Conservation (phyloP, 164 flowering plant genomes). For the Cinnamomum chago region DNA sequence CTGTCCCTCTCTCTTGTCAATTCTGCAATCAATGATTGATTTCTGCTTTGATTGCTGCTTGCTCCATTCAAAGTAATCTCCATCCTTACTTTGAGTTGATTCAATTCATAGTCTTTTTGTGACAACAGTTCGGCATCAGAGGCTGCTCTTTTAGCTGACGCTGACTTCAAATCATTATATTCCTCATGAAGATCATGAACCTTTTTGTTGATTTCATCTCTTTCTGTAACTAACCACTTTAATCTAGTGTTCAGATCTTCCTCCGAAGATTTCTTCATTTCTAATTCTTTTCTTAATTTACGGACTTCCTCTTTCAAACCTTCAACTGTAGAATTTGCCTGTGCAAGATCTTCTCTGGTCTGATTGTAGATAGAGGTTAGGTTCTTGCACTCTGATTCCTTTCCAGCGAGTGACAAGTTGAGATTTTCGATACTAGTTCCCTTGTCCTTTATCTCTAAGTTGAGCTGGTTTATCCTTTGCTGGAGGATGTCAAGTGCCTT, state of each 20-base stretch:
- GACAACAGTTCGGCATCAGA: constrained; percentile 46
- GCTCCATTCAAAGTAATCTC: constrained; percentile 35
- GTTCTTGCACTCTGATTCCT: constrained; percentile 50
- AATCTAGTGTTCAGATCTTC: constrained; percentile 42
- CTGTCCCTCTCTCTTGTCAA: constrained; percentile 54
- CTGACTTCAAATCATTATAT: constrained; percentile 41
- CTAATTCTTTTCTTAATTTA: constrained; percentile 42
- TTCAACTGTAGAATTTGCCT: constrained; percentile 34
- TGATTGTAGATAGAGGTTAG: constrained; percentile 31
- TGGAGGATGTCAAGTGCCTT: constrained; percentile 43
- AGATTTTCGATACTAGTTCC: constrained; percentile 41
- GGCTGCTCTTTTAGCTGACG: constrained; percentile 50
- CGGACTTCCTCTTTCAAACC: constrained; percentile 39
- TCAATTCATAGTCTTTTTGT: constrained; percentile 44
- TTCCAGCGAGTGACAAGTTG: constrained; percentile 39
- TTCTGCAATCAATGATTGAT: constrained; percentile 29
- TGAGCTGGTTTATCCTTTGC: constrained; percentile 49
- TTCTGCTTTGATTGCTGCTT: constrained; percentile 21
- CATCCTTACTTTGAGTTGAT: constrained; percentile 45
- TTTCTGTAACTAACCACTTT: constrained; percentile 39
- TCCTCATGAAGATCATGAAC: constrained; percentile 33
- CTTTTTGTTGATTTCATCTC: constrained; percentile 36
- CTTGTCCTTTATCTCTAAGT: constrained; percentile 57
- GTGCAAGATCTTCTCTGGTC: constrained; percentile 40
- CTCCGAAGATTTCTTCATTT: constrained; percentile 31